A percentile compares a stretch with the other conserved stretches of the same genome.
These are phyloP conservation scores for Globisporangium carolinianum DNA, from an alignment of 352 stramenopile genomes.

Conservation along the genomic window DNA sequence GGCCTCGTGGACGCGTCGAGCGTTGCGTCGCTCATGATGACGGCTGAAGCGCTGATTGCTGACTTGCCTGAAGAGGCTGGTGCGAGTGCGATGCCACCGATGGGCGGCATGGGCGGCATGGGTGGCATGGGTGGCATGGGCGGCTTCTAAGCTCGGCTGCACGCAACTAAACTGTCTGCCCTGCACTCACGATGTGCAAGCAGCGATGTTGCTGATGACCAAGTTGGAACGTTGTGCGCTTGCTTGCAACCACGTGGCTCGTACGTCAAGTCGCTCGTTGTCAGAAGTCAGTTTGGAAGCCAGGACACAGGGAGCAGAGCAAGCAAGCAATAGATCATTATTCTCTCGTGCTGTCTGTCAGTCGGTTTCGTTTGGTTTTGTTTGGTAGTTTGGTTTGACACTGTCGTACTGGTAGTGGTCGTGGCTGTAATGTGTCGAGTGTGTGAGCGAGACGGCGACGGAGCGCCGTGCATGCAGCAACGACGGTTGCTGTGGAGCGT, in stretches of 20 bases:
- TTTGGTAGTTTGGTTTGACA: too few species aligned
- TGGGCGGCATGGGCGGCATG: slow-evolving; percentile 79
- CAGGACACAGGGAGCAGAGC: not conserved
- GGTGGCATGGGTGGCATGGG: slow-evolving; percentile 76
- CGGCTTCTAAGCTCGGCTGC: slow-evolving; percentile 37
- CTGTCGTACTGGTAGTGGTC: too few species aligned
- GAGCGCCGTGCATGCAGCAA: too few species aligned
- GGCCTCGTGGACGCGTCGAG: slow-evolving; percentile 97
- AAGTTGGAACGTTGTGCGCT: too few species aligned
- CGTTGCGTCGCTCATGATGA: slow-evolving; percentile 99
- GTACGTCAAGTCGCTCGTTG: not conserved
- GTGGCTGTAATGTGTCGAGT: too few species aligned
- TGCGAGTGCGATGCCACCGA: slow-evolving; percentile 35
- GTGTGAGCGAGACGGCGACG: too few species aligned
- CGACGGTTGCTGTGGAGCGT: too few species aligned
- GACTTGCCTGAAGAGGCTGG: slow-evolving; percentile 92
- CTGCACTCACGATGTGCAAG: not conserved
- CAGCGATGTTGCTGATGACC: not conserved
- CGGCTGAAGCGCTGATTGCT: slow-evolving; percentile 97
- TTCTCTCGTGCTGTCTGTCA: slow-evolving; percentile 2
- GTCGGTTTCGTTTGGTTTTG: too few species aligned
- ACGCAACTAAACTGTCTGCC: too few species aligned
- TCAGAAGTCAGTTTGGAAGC: slow-evolving; percentile 8
- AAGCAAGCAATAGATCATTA: slow-evolving; percentile 39
- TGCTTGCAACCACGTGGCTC: too few species aligned